Evolutionary conservation across 495 filamentous ascomycete species (phyloP).

Genomic region (Penicillium argentinense): DNA sequence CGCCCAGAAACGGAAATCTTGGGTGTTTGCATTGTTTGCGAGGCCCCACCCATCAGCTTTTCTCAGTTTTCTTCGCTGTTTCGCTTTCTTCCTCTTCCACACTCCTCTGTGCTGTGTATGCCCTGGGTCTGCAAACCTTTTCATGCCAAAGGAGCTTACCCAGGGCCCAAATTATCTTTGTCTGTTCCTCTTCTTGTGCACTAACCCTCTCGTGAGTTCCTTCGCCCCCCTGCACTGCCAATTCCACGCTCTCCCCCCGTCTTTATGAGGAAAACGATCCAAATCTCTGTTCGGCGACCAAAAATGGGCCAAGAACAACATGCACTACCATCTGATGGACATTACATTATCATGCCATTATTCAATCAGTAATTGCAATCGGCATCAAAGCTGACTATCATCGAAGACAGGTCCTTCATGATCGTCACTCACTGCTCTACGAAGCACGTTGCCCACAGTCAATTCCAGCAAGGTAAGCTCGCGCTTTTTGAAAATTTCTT

Average conservation of each 20-base stretch:
- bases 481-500: conserved; percentile 6
- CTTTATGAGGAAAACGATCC: conserved; percentile 63
- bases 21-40: conserved; percentile 47
- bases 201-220: conserved; percentile 30
- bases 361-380: conserved; percentile 4
- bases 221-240: background rate
- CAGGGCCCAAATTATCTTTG: background rate
- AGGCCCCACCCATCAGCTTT: conserved; percentile 24
- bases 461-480: conserved; percentile 20
- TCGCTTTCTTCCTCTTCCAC: conserved; percentile 30
- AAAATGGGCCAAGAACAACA: conserved; percentile 92
- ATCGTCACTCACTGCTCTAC: background rate
- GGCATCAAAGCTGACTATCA: conserved; percentile 17
- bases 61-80: conserved; percentile 28
- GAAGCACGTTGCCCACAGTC: conserved; percentile 5
- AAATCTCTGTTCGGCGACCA: conserved; percentile 71
- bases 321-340: conserved; percentile 98
- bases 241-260: conserved; percentile 22
- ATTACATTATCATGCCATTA: conserved; percentile 18
- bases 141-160: conserved; percentile 21
- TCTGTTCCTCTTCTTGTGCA: conserved; percentile 3
- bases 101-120: conserved; percentile 16
- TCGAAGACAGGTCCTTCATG: conserved; percentile 10
- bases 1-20: conserved; percentile 40
- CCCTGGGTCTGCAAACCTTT: conserved; percentile 10